Percentiles rank a stretch among this genome's conserved stretches.
Evolutionary conservation across 2,329 filamentous ascomycete genomes (phyloP).

Genomic region (Pezizomycotina sp.): DNA sequence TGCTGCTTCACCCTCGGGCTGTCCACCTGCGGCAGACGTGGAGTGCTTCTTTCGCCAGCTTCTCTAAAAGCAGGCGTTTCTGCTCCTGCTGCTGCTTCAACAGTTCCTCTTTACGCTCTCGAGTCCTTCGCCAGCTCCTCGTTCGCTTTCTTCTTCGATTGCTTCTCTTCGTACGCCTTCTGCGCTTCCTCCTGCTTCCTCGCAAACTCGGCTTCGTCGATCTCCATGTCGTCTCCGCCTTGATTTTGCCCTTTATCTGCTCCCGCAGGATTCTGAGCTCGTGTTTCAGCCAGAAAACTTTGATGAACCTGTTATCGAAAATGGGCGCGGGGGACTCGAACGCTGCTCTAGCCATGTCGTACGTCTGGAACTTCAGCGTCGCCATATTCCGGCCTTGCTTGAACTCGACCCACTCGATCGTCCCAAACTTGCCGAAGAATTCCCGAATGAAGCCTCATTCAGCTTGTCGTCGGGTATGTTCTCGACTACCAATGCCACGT

Average conservation of each 20-base stretch:
- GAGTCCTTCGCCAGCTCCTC: constrained; percentile 47
- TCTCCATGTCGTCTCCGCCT: constrained; percentile 34
- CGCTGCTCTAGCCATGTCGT: constrained; percentile 50
- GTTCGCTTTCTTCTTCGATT: constrained; percentile 45
- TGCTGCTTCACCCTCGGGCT: neutral
- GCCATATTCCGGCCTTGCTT: constrained; percentile 51
- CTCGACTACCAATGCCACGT: constrained; percentile 57
- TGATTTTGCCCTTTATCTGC: constrained; percentile 22
- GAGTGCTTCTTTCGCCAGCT: constrained; percentile 42
- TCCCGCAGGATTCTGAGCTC: constrained; percentile 28
- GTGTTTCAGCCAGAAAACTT: constrained; percentile 60
- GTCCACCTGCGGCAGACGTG: constrained; percentile 19
- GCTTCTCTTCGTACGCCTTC: constrained; percentile 48
- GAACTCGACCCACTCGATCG: constrained; percentile 46
- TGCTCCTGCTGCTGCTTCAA: constrained; percentile 49
- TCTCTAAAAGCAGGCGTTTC: constrained; percentile 44
- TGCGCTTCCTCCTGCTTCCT: constrained; percentile 57
- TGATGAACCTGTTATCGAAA: constrained; percentile 74
- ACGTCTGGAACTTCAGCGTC: constrained; percentile 50
- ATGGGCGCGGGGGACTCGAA: constrained; percentile 64
- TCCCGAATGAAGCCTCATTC: constrained; percentile 45
- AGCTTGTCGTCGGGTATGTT: constrained; percentile 59
- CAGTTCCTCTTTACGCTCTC: constrained; percentile 43
- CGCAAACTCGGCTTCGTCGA: constrained; percentile 54
- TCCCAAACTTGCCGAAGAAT: constrained; percentile 57